Base-by-base conservation (phyloP, 495 filamentous ascomycete genomes). In the Evansstolkia leycettana region DNA sequence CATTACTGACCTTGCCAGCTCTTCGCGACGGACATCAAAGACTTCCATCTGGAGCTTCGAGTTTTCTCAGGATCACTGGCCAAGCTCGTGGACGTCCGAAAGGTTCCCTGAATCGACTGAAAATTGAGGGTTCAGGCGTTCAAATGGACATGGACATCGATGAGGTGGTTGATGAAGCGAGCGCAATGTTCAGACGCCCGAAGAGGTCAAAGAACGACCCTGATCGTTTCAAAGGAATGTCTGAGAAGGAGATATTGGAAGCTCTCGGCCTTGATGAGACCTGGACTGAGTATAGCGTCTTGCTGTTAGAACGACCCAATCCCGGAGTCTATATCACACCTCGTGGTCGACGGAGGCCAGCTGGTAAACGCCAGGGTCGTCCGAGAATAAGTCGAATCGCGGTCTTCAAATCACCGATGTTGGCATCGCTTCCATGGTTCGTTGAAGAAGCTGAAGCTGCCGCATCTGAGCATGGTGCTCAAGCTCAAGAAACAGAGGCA, bases 311-410 rank as follows among this genome's bases (percentile, higher is more conserved):
- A 8, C 54, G 56, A 5, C 46, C 57, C n/a, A 40, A 19, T 14
- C 51, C 69, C 25, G 71, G 71, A 7, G 47, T 75, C 2, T 74
- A 73, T 38, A 45, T 73, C 28, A 72, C 72, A 18, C 58, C 69
- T 5, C 57, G 54, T 18, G 69, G 65, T 17, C 58, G 50, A 30
- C 49, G 55, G 18, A 54, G 58, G 39, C 63, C 69, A n/a, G 51
- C 53, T 12, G 62, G 54, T 5, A 61, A 57, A 35, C 45, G 46
- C 19, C 55, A 56, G 45, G 73, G 73, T n/a, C 66, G 72, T 3
- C 72, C 70, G 7, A 51, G 51, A 7, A 57, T 54, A 39, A 66
- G 64, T 17, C 47, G 67, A 11, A 50, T 77, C 31, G 69, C 64
- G 2, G 58, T 73, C 2, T 66, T 76, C 50, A 75, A 68, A 47